Evolutionary conservation across 345 rosid genomes (phyloP), one percentile per base, ranked within the genome.

Genomic region (Angophora floribunda): DNA sequence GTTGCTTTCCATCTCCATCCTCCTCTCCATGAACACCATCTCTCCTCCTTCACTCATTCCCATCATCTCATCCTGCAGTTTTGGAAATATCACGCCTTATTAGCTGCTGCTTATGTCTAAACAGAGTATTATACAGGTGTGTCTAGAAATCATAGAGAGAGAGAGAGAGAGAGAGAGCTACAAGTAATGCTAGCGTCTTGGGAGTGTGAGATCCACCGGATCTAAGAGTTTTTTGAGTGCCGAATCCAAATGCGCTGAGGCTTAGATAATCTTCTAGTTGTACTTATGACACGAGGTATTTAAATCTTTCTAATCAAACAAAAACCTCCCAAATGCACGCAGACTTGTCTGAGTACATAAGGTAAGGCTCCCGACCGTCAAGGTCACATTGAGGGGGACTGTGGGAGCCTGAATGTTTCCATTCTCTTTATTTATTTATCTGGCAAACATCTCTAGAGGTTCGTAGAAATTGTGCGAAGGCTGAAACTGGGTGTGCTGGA

Each of bases 1-100:
- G 88, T 93, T 93, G 89, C 85, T 93, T 85, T 92, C 93, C 51
- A 94, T 21, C 44, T 89, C 94, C 94, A 94, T 92, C 92, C 95
- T 95, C 52, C 93, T 91, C 70, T 88, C 92, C 88, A 51, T 88
- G 21, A 52, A 70, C 55, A 4, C 65, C 59, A 13, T 30, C 85
- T 57, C 85, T 32, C 30, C 65, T 36, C 32, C 61, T 49, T 32
- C 88, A 11, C 75, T 49, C 85, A 51, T 87, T 30, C 85, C 51
- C 84, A 28, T 30, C 5, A 22, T 87, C 22, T 22, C 51, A 41
- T 51, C 49, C 55, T 24, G 12, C 44, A 44, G 19, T 26, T 13
- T 86, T 57, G 51, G 19, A 75, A 85, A 85, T 49, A 85, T 85
- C 85, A 80, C 5, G 85, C 24, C 85, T 80, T 4, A 15, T 26